Base-by-base conservation (phyloP, 129 eudicot genomes). In the Flaveria linearis region DNA sequence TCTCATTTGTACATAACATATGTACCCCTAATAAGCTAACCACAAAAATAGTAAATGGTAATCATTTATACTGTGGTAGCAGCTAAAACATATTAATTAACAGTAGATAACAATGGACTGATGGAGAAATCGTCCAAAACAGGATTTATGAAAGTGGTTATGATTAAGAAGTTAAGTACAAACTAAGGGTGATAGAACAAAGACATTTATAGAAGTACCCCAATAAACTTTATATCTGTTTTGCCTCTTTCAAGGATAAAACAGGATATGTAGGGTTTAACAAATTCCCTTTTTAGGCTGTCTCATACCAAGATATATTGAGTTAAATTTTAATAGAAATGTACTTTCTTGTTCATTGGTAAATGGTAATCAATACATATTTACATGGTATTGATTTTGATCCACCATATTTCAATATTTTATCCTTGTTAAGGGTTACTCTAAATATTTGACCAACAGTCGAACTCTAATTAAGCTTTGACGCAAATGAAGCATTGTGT, bases 91-190 rank as follows among this genome's bases (percentile, higher is more conserved):
- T 50, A 39, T 62, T 5, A 22, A 63, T 79, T 63, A 72, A 52
- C 51, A 11, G 4, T 73, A 47, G 17, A 71, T 49, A 57, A 47
- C 79, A 62, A 20, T 20, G 22, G 22, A 20, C 22, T 20, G 85
- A 46, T 23, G 91, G 85, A 49, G 91, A 90, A 82, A 87, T 72
- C 93, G 84, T 87, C 41, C 71, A 76, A 33, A 36, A 68, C 28
- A 41, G 12, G 53, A 51, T 39, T 66, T 46, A 70, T 20, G 12
- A 28, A 25, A 57, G 55, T 73, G 55, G 68, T 73, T 57, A 25
- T 11, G 3, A 58, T 9, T 8, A 58, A 10, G 14, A 56, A 56
- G 15, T 22, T 56, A 6, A 56, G 0, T 6, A 18, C 12, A 56
- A 2, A 56, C 23, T 39, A 20, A 39, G 42, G 23, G 51, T 41